Conservation (phyloP, 176 grass and related monocot species). For the Juncus inflexus region DNA sequence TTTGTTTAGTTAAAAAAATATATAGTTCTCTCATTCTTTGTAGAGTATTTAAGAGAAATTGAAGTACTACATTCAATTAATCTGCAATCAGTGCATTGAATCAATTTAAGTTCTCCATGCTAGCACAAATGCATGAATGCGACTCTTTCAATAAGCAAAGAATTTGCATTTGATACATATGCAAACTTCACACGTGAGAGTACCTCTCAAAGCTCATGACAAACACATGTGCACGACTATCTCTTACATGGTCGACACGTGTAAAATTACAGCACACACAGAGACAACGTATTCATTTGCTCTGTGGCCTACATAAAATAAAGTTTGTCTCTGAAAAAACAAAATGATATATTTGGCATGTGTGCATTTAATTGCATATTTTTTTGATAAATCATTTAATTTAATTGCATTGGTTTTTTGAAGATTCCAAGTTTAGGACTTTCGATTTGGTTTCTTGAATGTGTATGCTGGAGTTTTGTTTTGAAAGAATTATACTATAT, state of each 20-base stretch:
- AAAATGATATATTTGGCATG: background rate
- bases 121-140: too few species aligned
- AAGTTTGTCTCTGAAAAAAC: too few species aligned
- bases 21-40: too few species aligned
- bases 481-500: background rate
- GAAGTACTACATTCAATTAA: background rate
- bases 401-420: background rate
- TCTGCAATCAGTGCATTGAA: background rate
- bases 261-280: conserved; percentile 7
- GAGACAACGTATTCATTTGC: conserved; percentile 1
- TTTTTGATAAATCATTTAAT: too few species aligned
- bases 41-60: too few species aligned
- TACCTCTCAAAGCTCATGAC: conserved; percentile 26
- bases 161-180: too few species aligned
- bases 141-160: too few species aligned
- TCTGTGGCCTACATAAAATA: background rate
- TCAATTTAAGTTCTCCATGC: background rate
- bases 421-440: conserved; percentile 8
- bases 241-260: conserved; percentile 12
- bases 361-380: background rate
- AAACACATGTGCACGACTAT: conserved; percentile 26
- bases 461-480: background rate
- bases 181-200: conserved; percentile 17
- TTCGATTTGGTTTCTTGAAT: conserved; percentile 22
- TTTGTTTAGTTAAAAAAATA: too few species aligned